Conservation (phyloP, 2,329 filamentous ascomycete genomes). For the Ophiostoma montium region DNA sequence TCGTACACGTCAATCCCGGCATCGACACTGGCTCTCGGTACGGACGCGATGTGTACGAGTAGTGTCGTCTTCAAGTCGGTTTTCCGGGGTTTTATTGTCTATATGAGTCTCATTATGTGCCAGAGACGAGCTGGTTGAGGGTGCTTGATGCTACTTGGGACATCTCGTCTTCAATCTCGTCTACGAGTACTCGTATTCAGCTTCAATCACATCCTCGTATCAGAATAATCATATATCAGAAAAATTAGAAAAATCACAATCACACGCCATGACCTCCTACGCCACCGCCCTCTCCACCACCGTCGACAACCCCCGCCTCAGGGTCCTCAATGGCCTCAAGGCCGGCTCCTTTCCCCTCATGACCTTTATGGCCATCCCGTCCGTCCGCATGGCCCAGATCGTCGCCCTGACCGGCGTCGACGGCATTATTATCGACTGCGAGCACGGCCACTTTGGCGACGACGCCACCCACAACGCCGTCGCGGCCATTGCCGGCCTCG, state of each 20-base stretch:
- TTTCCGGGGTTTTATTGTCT: too few species aligned
- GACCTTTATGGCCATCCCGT: slow-evolving; percentile 35
- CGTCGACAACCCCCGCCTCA: slow-evolving; percentile 6
- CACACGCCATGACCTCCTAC: background rate
- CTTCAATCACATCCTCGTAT: too few species aligned
- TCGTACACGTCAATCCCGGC: too few species aligned
- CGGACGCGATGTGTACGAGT: too few species aligned
- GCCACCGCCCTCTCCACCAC: slow-evolving; percentile 16
- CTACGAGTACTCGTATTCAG: too few species aligned
- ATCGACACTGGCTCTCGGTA: too few species aligned
- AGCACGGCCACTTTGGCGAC: slow-evolving; percentile 38
- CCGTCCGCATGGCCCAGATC: slow-evolving; percentile 32
- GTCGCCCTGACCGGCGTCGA: slow-evolving; percentile 34
- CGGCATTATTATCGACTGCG: slow-evolving; percentile 36
- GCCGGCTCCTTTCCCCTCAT: slow-evolving; percentile 22
- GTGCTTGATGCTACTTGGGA: too few species aligned
- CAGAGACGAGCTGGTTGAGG: too few species aligned
- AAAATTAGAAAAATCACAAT: background rate
- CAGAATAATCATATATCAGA: too few species aligned
- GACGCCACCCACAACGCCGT: slow-evolving; percentile 39
- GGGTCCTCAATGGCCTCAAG: slow-evolving; percentile 20
- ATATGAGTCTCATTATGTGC: too few species aligned
- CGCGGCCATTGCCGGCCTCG: slow-evolving; percentile 33
- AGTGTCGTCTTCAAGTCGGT: too few species aligned
- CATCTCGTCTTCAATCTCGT: too few species aligned